Base-by-base conservation (phyloP, 1,139 yeast species). In the Taiozyma sp. region DNA sequence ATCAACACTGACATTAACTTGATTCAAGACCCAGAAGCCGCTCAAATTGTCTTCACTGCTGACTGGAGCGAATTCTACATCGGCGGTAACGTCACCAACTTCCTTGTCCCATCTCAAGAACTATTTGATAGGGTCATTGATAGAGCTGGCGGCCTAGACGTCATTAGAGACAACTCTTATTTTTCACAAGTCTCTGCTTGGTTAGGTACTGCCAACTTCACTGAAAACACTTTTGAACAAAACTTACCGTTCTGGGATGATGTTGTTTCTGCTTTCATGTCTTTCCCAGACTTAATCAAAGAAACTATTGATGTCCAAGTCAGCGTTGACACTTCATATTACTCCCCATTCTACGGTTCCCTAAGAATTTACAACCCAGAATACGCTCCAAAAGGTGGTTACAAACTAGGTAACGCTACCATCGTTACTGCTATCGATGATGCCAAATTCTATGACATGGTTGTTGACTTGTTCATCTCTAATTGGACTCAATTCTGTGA, bases 11-110 rank as follows among this genome's bases (percentile, higher is more conserved):
- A 73, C 57, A 70, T 73, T 59, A 72, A 73, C 59, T 60, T 73
- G 49, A 70, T 72, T 50, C 71, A 70, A 56, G 77, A 73, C 56
- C 76, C 77, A 14, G 76, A 72, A 60, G 76, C 74, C 24, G 76
- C 77, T 30, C 74, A 72, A 57, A 70, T 71, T 24, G 74, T 68
- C 16, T 57, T 73, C 39, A 69, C 75, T 41, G 70, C 75, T 6
- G 65, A 65, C 28, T 72, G 76, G 75, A 65, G 66, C 24, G 65
- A 69, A 41, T 51, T 71, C 28, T 61, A 60, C 51, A 67, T 73
- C 54, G 76, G 75, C 44, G 75, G 72, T 39, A 72, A 73, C 53
- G 75, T 70, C 47, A 73, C 76, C 41, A 72, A 72, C 60, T 65
- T 65, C 55, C 54, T 70, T 46, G 70, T 65, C 42, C 74, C 75